phyloP scores from a whole-genome alignment of 148 eudicot species.

The Amaranthus palmeri region DNA sequence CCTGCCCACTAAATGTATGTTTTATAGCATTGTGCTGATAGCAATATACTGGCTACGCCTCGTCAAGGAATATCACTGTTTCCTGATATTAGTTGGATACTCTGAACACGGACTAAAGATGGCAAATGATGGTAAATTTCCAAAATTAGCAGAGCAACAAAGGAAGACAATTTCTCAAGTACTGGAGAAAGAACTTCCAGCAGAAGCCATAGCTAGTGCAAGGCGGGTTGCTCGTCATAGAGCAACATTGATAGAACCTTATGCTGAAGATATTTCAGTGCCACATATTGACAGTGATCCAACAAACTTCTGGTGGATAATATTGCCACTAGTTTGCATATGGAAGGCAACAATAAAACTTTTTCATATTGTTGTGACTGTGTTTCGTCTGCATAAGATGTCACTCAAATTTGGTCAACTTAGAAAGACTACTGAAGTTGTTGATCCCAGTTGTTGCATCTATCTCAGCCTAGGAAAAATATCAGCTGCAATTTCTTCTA shows the following conservation, averaged over 20 bases:
- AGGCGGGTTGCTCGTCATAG: constrained; percentile 58
- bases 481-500: constrained; percentile 40
- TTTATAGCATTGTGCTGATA: constrained; percentile 38
- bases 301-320: constrained; percentile 30
- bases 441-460: constrained; percentile 34
- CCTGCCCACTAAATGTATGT: constrained; percentile 35
- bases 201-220: constrained; percentile 65
- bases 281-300: constrained; percentile 19
- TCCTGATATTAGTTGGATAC: constrained; percentile 58
- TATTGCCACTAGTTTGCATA: constrained; percentile 31
- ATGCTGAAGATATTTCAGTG: constrained; percentile 16
- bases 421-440: constrained; percentile 29
- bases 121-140: constrained; percentile 25
- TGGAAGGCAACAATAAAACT: constrained; percentile 38
- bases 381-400: constrained; percentile 27
- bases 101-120: constrained; percentile 42
- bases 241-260: constrained; percentile 29
- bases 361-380: constrained; percentile 21
- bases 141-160: constrained; percentile 37
- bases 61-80: constrained; percentile 47
- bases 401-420: constrained; percentile 16
- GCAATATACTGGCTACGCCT: constrained; percentile 57
- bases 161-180: constrained; percentile 54
- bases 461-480: constrained; percentile 46
- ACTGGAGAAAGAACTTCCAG: constrained; percentile 66